These are phyloP conservation scores for Acmispon strigosus DNA, from an alignment of 306 rosid genomes.

Conservation along the genomic window DNA sequence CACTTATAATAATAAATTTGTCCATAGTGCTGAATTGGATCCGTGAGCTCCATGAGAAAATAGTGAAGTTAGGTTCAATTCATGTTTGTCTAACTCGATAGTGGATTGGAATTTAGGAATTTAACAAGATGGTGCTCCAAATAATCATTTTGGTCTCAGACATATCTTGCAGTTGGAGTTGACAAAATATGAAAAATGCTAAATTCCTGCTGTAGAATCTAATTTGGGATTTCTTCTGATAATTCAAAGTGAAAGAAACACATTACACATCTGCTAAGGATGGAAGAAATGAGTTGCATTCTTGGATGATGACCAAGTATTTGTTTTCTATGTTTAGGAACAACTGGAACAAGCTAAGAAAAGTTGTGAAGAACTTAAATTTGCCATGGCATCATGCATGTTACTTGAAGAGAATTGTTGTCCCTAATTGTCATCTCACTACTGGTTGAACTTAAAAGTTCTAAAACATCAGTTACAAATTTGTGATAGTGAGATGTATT, in stretches of 20 bases:
- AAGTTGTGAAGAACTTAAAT: not conserved
- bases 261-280: not conserved
- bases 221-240: not conserved
- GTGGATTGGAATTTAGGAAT: not conserved
- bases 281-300: not conserved
- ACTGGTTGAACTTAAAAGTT: not conserved
- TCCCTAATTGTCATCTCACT: not conserved
- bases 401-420: not conserved
- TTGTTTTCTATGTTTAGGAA: not conserved
- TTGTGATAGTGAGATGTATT: not conserved
- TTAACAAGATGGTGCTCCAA: not conserved
- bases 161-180: not conserved
- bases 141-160: not conserved
- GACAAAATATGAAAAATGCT: not conserved
- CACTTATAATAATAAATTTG: not conserved
- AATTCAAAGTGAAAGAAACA: not conserved
- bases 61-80: not conserved
- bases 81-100: not conserved
- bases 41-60: not conserved
- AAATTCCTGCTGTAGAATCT: not conserved
- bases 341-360: not conserved
- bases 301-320: not conserved
- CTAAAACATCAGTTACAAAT: not conserved
- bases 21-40: not conserved
- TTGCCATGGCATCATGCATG: not conserved